Evolutionary conservation across 2,329 filamentous ascomycete genomes (phyloP).

Genomic region (Myrmaecium sp.): DNA sequence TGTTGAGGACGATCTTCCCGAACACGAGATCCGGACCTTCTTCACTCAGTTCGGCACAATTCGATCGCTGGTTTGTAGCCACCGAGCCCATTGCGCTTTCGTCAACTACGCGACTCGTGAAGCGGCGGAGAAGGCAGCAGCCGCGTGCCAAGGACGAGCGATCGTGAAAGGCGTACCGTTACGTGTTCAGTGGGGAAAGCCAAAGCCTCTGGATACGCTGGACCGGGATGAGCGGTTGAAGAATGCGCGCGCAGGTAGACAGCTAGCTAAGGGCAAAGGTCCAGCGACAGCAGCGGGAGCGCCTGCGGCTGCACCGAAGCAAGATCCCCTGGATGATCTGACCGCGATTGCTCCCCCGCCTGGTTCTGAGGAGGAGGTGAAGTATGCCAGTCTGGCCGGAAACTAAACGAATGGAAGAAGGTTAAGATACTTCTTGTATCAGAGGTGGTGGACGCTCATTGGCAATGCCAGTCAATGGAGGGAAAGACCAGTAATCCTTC

Average conservation of each 20-base stretch:
- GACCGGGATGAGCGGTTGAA: constrained; percentile 68
- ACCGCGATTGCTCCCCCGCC: constrained; percentile 57
- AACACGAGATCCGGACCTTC: constrained; percentile 78
- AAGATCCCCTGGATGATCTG: constrained; percentile 26
- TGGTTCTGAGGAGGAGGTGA: constrained; percentile 57
- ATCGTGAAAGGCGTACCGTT: constrained; percentile 84
- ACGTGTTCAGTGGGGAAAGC: constrained; percentile 80
- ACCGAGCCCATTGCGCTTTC: constrained; percentile 94
- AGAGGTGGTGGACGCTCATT: too few species aligned
- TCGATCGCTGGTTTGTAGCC: constrained; percentile 84
- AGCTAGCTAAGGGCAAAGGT: constrained; percentile 5
- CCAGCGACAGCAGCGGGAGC: constrained; percentile 23
- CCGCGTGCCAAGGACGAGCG: constrained; percentile 70
- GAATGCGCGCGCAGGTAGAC: constrained; percentile 62
- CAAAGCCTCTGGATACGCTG: constrained; percentile 82
- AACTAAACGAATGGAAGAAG: constrained; percentile 47
- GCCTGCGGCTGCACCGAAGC: constrained; percentile 23
- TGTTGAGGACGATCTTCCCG: constrained; percentile 87
- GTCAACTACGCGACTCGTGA: constrained; percentile 81
- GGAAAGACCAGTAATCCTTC: constrained; percentile 1
- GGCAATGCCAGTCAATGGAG: background rate
- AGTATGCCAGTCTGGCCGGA: constrained; percentile 73
- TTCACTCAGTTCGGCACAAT: constrained; percentile 82
- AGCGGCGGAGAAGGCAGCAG: constrained; percentile 71
- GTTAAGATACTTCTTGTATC: too few species aligned